Evolutionary conservation across 2,329 filamentous ascomycete genomes (phyloP).

Genomic region (Polytolypa hystricis): DNA sequence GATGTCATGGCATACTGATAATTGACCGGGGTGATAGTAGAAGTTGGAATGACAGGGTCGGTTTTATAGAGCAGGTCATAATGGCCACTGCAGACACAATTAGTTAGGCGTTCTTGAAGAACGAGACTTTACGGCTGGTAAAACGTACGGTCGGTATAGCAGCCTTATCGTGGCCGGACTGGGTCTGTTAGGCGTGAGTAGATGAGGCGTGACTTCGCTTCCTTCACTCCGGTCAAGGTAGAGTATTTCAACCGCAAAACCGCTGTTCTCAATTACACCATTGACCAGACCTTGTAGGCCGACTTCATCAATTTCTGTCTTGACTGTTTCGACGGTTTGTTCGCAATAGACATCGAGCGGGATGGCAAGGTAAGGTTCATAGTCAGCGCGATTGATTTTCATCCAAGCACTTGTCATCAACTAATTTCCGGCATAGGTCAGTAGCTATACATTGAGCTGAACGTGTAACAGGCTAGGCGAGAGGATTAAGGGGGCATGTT

Average conservation of each 20-base stretch:
- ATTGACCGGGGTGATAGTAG: conserved; percentile 26
- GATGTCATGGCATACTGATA: conserved; percentile 31
- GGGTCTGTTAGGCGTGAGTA: conserved; percentile 24
- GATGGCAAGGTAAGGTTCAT: conserved; percentile 59
- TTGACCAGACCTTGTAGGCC: conserved; percentile 68
- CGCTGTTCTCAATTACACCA: conserved; percentile 65
- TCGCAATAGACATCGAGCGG: conserved; percentile 58
- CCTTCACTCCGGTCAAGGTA: conserved; percentile 84
- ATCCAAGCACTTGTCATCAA: conserved; percentile 77
- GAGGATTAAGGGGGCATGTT: background rate
- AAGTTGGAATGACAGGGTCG: conserved; percentile 22
- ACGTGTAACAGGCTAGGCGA: background rate
- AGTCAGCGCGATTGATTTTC: conserved; percentile 59
- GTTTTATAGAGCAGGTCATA: conserved; percentile 86
- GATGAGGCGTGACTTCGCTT: conserved; percentile 51
- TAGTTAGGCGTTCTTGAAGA: conserved; percentile 10
- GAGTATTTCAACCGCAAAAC: conserved; percentile 72
- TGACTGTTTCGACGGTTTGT: conserved; percentile 59
- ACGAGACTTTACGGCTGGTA: background rate
- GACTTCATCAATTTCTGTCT: conserved; percentile 84
- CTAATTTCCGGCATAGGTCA: too few relatives aligned
- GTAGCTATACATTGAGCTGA: too few relatives aligned
- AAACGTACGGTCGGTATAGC: conserved; percentile 54
- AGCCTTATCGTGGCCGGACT: conserved; percentile 54
- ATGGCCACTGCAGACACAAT: conserved; percentile 50